Evolutionary conservation across 164 flowering plant species (phyloP), one percentile per base, ranked within the genome.

Genomic region (Stephania japonica): DNA sequence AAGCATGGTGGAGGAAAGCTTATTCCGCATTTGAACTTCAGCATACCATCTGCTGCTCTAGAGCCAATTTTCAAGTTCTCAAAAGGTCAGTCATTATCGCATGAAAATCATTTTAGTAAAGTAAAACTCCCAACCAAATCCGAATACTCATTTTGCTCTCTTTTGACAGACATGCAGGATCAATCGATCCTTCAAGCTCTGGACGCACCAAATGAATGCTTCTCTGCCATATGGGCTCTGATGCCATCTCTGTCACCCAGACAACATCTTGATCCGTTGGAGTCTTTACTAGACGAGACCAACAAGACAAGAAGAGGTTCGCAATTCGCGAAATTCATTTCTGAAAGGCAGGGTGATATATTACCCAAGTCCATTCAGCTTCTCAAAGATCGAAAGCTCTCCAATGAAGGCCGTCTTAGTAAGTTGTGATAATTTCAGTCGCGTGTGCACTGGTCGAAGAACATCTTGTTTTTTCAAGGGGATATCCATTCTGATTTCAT

Each of bases 11-110:
- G 93, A 75, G 97, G 97, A 64, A 85, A 87, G 12, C 77, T 91
- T 67, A 89, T 94, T 65, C 98, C 98, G 23, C 90, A 94, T 81
- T 81, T 92, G 82, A 92, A 94, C 85, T 94, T 94, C 91, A 89
- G 95, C 86, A 90, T 94, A 73, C 99, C 99, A 42, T 86, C 85
- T 82, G 89, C 89, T 66, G 88, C 89, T 72, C 76, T 94, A 78
- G 81, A 76, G 68, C 93, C 90, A 5, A 81, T 92, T 76, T 88
- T 90, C 82, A 80, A 85, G 69, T 94, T 91, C 80, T 83, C 97
- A 61, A 72, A 81, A 89, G 99, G 99, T 92, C 66, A 70, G 72
- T 42, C 75, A n/a, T 8, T 10, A 9, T 11, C 7, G 12, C 42
- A 10, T 19, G 1, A 21, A 14, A 9, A 47, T 9, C 19, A 56